phyloP scores from a whole-genome alignment of 768 basidiomycete genomes.

The Mycena rosella region DNA sequence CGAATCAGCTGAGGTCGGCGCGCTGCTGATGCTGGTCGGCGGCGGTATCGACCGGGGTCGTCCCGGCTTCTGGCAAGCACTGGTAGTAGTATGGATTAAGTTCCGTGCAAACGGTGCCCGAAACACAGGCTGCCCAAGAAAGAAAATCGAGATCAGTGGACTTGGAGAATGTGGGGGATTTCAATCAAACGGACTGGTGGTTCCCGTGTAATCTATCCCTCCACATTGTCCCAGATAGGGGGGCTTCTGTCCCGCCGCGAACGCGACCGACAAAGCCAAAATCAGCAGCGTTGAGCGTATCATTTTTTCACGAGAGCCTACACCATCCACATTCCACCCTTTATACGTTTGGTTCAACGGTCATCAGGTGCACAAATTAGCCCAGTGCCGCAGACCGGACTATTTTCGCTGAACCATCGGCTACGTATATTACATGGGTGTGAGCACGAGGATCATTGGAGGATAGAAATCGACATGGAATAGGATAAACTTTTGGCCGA shows the following conservation, averaged over 20 bases:
- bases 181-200: constrained; percentile 18
- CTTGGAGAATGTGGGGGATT: constrained; percentile 9
- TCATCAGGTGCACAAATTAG: constrained; percentile 16
- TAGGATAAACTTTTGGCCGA: constrained; percentile 14
- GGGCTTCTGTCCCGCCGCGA: constrained; percentile 8
- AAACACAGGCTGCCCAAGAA: constrained; percentile 13
- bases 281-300: constrained; percentile 14
- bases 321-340: constrained; percentile 13
- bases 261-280: constrained; percentile 18
- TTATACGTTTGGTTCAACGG: constrained; percentile 12
- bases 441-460: constrained; percentile 15
- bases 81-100: constrained; percentile 10
- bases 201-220: constrained; percentile 22
- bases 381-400: constrained; percentile 9
- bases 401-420: constrained; percentile 25
- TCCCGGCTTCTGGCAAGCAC: constrained; percentile 2
- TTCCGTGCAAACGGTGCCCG: constrained; percentile 16
- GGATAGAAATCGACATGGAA: constrained; percentile 18
- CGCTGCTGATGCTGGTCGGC: neutral
- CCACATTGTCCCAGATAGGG: constrained; percentile 27
- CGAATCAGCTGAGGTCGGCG: constrained; percentile 4
- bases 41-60: neutral
- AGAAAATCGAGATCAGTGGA: constrained; percentile 7
- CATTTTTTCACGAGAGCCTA: constrained; percentile 20
- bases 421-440: constrained; percentile 3